Evolutionary conservation across 192 early-diverging fungal genomes (phyloP).

Genomic region (Chytriomyces sp.): DNA sequence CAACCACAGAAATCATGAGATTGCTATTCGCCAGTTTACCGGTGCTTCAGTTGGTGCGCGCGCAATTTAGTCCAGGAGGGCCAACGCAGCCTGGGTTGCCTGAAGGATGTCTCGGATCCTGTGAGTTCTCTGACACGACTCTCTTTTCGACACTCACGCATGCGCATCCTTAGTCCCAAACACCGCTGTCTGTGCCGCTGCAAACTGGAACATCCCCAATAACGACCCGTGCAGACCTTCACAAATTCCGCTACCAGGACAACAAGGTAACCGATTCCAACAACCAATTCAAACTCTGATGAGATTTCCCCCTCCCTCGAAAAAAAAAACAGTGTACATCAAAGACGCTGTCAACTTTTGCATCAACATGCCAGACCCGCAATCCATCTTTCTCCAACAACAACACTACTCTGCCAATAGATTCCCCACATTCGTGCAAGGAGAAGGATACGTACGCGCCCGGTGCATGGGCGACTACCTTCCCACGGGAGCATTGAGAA

Average conservation of each 20-base stretch:
- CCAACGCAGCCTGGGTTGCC: constrained; percentile 31
- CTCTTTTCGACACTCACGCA: neutral
- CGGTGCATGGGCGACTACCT: constrained; percentile 40
- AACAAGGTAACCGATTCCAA: constrained; percentile 8
- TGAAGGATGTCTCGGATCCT: constrained; percentile 22
- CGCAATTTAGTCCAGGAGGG: constrained; percentile 10
- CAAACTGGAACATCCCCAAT: constrained; percentile 19
- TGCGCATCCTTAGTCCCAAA: constrained; percentile 12
- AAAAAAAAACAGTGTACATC: constrained; percentile 18
- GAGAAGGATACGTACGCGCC: constrained; percentile 43
- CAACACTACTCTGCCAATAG: neutral
- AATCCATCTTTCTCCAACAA: constrained; percentile 30
- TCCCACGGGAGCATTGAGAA: constrained; percentile 26
- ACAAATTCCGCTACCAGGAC: neutral
- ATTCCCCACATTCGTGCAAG: constrained; percentile 37
- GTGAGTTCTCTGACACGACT: neutral
- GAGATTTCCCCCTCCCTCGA: neutral
- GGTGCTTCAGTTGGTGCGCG: neutral
- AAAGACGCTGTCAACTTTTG: constrained; percentile 6
- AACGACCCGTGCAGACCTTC: constrained; percentile 19
- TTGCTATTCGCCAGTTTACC: too few relatives aligned
- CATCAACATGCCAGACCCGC: neutral
- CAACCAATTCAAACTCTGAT: neutral
- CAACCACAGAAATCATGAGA: too few relatives aligned
- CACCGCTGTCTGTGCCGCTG: neutral